Conservation (phyloP, 176 grass and related monocot genomes). For the Typha latifolia region DNA sequence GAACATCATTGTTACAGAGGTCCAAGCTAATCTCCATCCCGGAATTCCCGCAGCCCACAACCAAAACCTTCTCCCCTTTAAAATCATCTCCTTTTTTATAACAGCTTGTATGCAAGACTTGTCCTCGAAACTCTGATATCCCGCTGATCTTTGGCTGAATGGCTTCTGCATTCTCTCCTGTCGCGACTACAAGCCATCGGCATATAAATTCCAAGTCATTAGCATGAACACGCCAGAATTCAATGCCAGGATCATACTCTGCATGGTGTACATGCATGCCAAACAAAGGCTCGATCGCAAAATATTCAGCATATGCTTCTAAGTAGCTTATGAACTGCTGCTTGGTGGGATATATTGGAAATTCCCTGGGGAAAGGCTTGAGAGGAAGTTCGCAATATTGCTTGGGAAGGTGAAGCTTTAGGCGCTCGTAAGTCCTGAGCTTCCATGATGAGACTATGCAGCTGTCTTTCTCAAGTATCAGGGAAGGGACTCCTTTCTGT, state of each 20-base stretch:
- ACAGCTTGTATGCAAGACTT: slow-evolving; percentile 55
- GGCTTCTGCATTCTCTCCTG: slow-evolving; percentile 72
- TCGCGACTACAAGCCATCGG: slow-evolving; percentile 73
- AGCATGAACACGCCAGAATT: slow-evolving; percentile 51
- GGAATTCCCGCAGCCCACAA: slow-evolving; percentile 89
- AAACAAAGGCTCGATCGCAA: slow-evolving; percentile 42
- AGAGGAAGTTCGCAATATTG: slow-evolving; percentile 67
- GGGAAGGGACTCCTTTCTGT: slow-evolving; percentile 47
- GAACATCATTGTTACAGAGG: slow-evolving; percentile 68
- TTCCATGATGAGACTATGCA: slow-evolving; percentile 76
- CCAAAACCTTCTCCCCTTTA: slow-evolving; percentile 64
- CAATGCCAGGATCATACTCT: slow-evolving; percentile 39
- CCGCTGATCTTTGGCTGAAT: slow-evolving; percentile 40
- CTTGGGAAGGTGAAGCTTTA: slow-evolving; percentile 65
- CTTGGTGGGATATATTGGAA: slow-evolving; percentile 59
- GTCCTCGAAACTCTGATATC: slow-evolving; percentile 27
- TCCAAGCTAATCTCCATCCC: slow-evolving; percentile 97
- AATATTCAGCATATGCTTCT: slow-evolving; percentile 50
- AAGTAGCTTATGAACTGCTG: slow-evolving; percentile 88
- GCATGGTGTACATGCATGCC: slow-evolving; percentile 35
- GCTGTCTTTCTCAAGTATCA: slow-evolving; percentile 64
- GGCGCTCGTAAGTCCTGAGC: slow-evolving; percentile 64
- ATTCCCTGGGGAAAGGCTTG: slow-evolving; percentile 45
- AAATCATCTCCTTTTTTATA: slow-evolving; percentile 65
- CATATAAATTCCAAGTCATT: slow-evolving; percentile 49